Conservation (phyloP, 306 rosid genomes). For the Oemleria cerasiformis region DNA sequence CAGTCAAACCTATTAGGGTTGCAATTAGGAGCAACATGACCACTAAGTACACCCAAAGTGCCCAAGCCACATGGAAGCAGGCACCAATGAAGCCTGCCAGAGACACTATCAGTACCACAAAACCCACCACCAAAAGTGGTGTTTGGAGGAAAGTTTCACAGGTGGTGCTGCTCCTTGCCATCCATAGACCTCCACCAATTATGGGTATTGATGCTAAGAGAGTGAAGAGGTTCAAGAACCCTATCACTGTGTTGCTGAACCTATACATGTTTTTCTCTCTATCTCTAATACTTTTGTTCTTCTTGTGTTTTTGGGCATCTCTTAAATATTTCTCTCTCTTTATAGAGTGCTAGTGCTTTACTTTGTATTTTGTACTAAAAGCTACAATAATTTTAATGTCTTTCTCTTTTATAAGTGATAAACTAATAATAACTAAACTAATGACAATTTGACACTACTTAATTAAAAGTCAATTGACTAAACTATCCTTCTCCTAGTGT, state of each 20-base stretch:
- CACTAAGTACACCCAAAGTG: slow-evolving; percentile 81
- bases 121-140: slow-evolving; percentile 76
- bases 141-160: slow-evolving; percentile 83
- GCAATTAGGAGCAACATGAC: slow-evolving; percentile 76
- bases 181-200: slow-evolving; percentile 89
- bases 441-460: not conserved
- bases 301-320: slow-evolving; percentile 9
- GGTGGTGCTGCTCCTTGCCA: slow-evolving; percentile 81
- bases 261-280: slow-evolving; percentile 47
- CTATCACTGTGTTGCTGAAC: slow-evolving; percentile 93
- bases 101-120: slow-evolving; percentile 70
- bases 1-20: slow-evolving; percentile 55
- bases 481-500: slow-evolving; percentile 25
- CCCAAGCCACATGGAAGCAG: slow-evolving; percentile 89
- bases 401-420: not conserved
- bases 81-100: slow-evolving; percentile 94
- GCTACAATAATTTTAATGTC: slow-evolving; percentile 2
- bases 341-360: slow-evolving; percentile 29
- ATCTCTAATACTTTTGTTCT: not conserved
- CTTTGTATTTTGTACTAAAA: slow-evolving; percentile 22
- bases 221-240: slow-evolving; percentile 76
- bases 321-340: slow-evolving; percentile 14
- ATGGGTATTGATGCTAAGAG: slow-evolving; percentile 90
- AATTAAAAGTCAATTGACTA: slow-evolving; percentile 14
- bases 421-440: slow-evolving; percentile 28